Percentiles rank a stretch among this genome's conserved stretches.
These are phyloP conservation scores for Beauveria australis DNA, from an alignment of 2,329 filamentous ascomycete genomes.

Conservation along the genomic window DNA sequence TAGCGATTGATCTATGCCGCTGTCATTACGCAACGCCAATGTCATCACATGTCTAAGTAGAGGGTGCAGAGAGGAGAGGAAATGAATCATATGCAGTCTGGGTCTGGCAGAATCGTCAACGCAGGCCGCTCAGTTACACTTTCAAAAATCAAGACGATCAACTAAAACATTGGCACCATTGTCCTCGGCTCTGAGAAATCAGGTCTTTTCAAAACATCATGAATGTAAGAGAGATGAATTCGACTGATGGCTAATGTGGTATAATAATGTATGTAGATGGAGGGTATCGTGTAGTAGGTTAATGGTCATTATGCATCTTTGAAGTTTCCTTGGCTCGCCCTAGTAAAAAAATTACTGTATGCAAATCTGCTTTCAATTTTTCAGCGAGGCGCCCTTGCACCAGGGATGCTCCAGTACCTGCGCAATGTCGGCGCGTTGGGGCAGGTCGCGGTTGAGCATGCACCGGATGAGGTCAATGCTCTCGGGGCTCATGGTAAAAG, in stretches of 20 bases:
- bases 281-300: conserved; percentile 5
- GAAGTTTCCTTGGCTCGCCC: not conserved
- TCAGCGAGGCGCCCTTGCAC: conserved; percentile 34
- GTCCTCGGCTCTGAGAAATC: too few relatives aligned
- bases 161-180: too few relatives aligned
- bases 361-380: conserved; percentile 4
- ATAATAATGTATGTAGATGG: not conserved
- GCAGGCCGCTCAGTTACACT: too few relatives aligned
- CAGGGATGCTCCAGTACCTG: conserved; percentile 87
- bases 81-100: too few relatives aligned
- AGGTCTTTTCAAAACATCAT: not conserved
- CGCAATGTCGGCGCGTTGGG: conserved; percentile 73
- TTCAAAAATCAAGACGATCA: too few relatives aligned
- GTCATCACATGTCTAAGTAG: too few relatives aligned
- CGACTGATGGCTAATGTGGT: not conserved
- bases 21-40: too few relatives aligned
- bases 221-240: not conserved
- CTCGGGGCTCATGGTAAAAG: conserved; percentile 80
- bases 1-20: too few relatives aligned
- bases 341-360: not conserved
- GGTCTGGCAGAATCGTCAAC: too few relatives aligned
- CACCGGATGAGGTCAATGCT: conserved; percentile 84
- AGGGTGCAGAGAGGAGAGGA: too few relatives aligned
- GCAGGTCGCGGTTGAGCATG: conserved; percentile 89
- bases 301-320: not conserved